Evolutionary conservation across 257 asterid species (phyloP).

Genomic region (Salvia rosmarinus): DNA sequence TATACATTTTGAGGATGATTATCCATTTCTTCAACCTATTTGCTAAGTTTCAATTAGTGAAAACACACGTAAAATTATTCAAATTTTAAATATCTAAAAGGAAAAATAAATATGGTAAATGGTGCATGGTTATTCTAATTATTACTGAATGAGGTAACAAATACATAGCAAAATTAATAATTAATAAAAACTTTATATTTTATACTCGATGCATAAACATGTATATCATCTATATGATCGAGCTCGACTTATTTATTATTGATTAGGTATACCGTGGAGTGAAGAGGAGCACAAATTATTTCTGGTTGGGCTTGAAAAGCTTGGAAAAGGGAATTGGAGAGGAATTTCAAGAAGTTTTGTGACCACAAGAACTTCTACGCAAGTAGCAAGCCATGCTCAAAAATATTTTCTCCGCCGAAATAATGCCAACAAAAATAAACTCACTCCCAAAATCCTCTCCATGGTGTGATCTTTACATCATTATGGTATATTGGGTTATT

Average conservation of each 20-base stretch:
- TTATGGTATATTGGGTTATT: background rate
- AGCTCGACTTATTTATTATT: background rate
- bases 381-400: conserved; percentile 54
- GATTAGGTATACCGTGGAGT: conserved; percentile 47
- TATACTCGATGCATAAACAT: background rate
- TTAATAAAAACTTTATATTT: background rate
- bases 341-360: conserved; percentile 48
- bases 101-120: no score
- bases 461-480: conserved; percentile 14
- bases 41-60: no score
- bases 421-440: conserved; percentile 29
- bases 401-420: conserved; percentile 43
- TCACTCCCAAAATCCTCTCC: conserved; percentile 23
- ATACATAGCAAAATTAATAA: no score
- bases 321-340: conserved; percentile 57
- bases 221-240: background rate
- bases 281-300: conserved; percentile 50
- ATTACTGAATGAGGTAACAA: no score
- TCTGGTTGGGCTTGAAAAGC: conserved; percentile 43
- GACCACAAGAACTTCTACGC: conserved; percentile 47
- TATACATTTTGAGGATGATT: no score
- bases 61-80: no score
- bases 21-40: no score
- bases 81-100: no score
- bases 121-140: no score